phyloP scores from a whole-genome alignment of 805 yeast genomes.

The Brettanomyces anomalus region DNA sequence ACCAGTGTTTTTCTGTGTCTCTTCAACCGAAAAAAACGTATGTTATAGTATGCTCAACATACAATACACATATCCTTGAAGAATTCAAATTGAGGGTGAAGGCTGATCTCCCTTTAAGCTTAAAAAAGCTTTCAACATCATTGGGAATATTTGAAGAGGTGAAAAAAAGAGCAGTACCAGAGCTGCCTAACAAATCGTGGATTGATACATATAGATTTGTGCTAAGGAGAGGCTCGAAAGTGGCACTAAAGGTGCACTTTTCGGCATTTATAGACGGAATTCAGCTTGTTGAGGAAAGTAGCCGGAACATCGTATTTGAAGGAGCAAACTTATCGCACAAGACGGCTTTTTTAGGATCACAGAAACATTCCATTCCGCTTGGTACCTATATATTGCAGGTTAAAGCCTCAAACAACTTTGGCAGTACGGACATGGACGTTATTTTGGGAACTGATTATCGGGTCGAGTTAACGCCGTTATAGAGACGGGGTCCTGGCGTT shows the following conservation, averaged over 20 bases:
- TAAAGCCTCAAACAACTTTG: not conserved
- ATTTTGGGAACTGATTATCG: slow-evolving; percentile 1
- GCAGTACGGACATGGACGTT: not conserved
- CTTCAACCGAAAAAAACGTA: slow-evolving; percentile 30
- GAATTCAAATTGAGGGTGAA: slow-evolving; percentile 12
- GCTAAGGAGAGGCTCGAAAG: slow-evolving; percentile 5
- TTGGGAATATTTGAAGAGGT: not conserved
- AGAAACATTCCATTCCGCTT: not conserved
- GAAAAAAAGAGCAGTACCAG: not conserved
- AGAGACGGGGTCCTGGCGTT: too few species aligned
- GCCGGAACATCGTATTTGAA: not conserved
- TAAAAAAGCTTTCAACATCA: not conserved
- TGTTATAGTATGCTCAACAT: slow-evolving; percentile 38
- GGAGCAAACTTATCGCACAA: not conserved
- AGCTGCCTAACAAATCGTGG: slow-evolving; percentile 6
- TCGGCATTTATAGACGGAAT: not conserved
- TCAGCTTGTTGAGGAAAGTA: not conserved
- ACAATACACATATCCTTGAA: slow-evolving; percentile 22
- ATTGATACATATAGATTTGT: not conserved
- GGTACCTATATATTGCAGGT: not conserved
- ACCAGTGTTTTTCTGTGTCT: slow-evolving; percentile 15
- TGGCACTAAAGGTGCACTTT: slow-evolving; percentile 1
- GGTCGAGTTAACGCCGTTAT: not conserved
- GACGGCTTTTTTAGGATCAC: slow-evolving; percentile 1
- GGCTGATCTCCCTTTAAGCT: not conserved